phyloP scores from a whole-genome alignment of 768 basidiomycete genomes.

The Omphalotus guepiniiformis region DNA sequence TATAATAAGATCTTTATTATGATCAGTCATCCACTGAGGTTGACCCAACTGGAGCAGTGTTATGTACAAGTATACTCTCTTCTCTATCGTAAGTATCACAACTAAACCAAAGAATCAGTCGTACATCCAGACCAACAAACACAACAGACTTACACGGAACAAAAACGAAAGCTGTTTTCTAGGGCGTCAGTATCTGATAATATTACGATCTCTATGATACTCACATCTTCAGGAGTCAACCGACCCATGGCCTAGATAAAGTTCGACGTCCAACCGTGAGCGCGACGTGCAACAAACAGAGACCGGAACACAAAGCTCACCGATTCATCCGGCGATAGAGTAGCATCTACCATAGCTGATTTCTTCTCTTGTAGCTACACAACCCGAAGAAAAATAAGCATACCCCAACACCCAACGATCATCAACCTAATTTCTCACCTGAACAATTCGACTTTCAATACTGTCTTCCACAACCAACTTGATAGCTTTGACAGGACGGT shows the following conservation, averaged over 20 bases:
- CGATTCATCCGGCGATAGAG: constrained; percentile 76
- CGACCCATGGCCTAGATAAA: constrained; percentile 79
- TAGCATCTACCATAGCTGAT: constrained; percentile 89
- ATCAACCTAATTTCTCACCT: constrained; percentile 49
- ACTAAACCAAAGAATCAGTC: too few relatives aligned
- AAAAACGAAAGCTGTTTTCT: constrained; percentile 38
- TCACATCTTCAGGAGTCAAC: constrained; percentile 79
- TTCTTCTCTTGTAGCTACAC: constrained; percentile 92
- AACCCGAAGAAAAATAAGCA: neutral
- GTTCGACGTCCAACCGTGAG: constrained; percentile 11
- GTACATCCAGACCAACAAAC: too few relatives aligned
- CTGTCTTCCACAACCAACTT: constrained; percentile 95
- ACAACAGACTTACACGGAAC: constrained; percentile 40
- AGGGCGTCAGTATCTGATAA: neutral
- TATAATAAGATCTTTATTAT: too few relatives aligned
- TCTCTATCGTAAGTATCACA: too few relatives aligned
- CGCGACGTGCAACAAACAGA: neutral
- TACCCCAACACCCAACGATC: neutral
- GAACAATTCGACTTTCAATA: constrained; percentile 93
- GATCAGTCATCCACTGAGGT: too few relatives aligned
- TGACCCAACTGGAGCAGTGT: too few relatives aligned
- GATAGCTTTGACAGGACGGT: constrained; percentile 87
- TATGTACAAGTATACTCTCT: too few relatives aligned
- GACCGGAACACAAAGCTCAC: constrained; percentile 33
- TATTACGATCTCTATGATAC: constrained; percentile 18